A percentile compares a stretch with the other conserved stretches of the same genome.
Evolutionary conservation across 805 yeast genomes (phyloP).

Genomic region (Kodamaea sagamina): DNA sequence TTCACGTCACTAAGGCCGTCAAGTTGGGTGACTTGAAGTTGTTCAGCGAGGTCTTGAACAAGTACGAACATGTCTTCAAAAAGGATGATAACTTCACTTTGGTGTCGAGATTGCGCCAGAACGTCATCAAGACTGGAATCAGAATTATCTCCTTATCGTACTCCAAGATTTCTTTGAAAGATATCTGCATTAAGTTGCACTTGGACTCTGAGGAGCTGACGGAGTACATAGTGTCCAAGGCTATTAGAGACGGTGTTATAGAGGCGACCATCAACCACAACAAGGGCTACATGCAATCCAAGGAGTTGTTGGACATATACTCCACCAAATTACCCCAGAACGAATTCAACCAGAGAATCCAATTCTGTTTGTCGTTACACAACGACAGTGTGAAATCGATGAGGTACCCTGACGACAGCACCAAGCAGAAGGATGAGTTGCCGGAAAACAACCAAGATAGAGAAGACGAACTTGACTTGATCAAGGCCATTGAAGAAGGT

Average conservation of each 20-base stretch:
- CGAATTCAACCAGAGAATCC: conserved; percentile 90
- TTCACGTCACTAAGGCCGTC: conserved; percentile 87
- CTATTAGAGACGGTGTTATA: conserved; percentile 95
- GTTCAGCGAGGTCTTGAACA: conserved; percentile 69
- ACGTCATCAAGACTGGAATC: conserved; percentile 96
- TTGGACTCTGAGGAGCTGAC: conserved; percentile 94
- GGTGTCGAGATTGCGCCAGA: conserved; percentile 88
- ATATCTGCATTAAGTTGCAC: conserved; percentile 88
- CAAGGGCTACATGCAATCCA: conserved; percentile 86
- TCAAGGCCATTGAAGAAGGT: conserved; percentile 55
- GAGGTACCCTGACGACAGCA: conserved; percentile 70
- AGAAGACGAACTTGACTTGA: conserved; percentile 44
- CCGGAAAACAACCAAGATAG: conserved; percentile 32
- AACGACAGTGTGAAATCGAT: conserved; percentile 91
- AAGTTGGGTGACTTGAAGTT: conserved; percentile 84
- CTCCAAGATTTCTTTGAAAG: conserved; percentile 86
- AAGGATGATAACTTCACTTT: conserved; percentile 81
- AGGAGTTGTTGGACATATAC: conserved; percentile 82
- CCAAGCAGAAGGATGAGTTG: conserved; percentile 31
- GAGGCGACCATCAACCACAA: conserved; percentile 93
- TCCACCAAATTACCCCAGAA: conserved; percentile 84
- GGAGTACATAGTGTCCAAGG: conserved; percentile 94
- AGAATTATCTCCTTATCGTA: conserved; percentile 89
- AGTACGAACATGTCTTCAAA: conserved; percentile 61
- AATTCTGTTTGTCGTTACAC: conserved; percentile 85